Evolutionary conservation across 768 basidiomycete genomes (phyloP).

Genomic region (Pholiota molesta): DNA sequence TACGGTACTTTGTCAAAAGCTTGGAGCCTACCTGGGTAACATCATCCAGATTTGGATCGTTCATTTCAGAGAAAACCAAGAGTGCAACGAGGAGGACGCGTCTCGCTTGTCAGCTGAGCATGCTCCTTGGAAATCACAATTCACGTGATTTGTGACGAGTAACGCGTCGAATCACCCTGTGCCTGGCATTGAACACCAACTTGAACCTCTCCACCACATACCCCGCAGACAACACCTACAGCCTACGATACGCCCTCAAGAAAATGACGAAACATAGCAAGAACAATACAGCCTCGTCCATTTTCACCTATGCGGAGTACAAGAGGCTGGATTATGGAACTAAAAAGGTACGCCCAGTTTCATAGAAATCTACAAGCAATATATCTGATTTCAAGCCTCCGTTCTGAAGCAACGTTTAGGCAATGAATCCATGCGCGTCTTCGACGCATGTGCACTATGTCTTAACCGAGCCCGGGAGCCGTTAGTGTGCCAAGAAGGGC

Average conservation of each 20-base stretch:
- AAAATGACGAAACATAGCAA: constrained; percentile 88
- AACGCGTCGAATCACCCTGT: too few species aligned
- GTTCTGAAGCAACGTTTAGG: constrained; percentile 69
- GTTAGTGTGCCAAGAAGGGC: constrained; percentile 81
- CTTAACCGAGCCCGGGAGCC: constrained; percentile 84
- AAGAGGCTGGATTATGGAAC: constrained; percentile 87
- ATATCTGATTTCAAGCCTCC: neutral
- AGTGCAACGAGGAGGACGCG: neutral
- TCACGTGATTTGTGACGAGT: too few species aligned
- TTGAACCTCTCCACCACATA: too few species aligned
- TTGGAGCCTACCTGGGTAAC: constrained; percentile 13
- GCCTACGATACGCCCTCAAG: neutral
- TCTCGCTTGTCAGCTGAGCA: too few species aligned
- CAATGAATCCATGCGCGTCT: constrained; percentile 89
- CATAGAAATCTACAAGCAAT: neutral
- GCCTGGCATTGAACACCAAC: too few species aligned
- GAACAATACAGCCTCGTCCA: constrained; percentile 87
- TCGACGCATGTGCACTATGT: constrained; percentile 91
- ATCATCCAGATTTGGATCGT: constrained; percentile 19
- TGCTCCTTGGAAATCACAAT: too few species aligned
- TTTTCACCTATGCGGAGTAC: constrained; percentile 89
- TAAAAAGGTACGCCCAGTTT: constrained; percentile 61
- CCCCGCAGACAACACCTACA: neutral
- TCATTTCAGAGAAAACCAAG: constrained; percentile 2
- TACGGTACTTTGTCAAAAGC: neutral